phyloP scores from a whole-genome alignment of 495 filamentous ascomycete genomes.

The Lophium mytilinum region DNA sequence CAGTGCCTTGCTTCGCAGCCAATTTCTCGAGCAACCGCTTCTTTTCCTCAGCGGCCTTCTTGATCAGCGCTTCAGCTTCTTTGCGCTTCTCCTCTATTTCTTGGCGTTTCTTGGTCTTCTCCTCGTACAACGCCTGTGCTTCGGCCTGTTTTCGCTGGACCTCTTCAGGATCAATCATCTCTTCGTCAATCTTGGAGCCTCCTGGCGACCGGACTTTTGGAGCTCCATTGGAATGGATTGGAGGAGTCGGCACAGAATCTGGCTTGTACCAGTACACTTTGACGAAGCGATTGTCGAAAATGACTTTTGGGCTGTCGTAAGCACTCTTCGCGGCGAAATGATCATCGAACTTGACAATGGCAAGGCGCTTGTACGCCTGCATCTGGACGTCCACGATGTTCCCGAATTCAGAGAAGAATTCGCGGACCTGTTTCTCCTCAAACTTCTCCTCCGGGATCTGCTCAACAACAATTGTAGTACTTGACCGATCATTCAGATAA shows the following conservation, averaged over 20 bases:
- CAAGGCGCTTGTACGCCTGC: conserved; percentile 68
- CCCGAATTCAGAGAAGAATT: conserved; percentile 82
- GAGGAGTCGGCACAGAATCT: conserved; percentile 36
- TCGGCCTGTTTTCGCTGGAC: conserved; percentile 69
- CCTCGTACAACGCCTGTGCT: conserved; percentile 70
- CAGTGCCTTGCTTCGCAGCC: conserved; percentile 38
- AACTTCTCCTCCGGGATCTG: conserved; percentile 87
- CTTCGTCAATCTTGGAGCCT: conserved; percentile 27
- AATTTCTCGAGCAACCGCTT: conserved; percentile 57
- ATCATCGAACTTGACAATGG: conserved; percentile 69
- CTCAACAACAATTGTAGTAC: conserved; percentile 81
- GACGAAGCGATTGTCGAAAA: conserved; percentile 96
- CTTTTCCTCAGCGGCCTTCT: conserved; percentile 68
- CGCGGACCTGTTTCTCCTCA: conserved; percentile 60
- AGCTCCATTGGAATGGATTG: conserved; percentile 10
- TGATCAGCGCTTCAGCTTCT: conserved; percentile 65
- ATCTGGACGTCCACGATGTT: conserved; percentile 63
- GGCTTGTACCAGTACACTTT: conserved; percentile 94
- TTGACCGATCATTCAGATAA: conserved; percentile 63
- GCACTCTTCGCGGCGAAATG: conserved; percentile 70
- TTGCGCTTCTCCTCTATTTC: conserved; percentile 64
- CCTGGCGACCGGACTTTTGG: background rate
- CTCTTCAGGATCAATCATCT: conserved; percentile 67
- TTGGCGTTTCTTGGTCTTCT: conserved; percentile 62
- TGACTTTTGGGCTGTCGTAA: conserved; percentile 83